These are phyloP conservation scores for Cryphonectria nitschkei DNA, from an alignment of 2,329 filamentous ascomycete genomes.

Conservation along the genomic window DNA sequence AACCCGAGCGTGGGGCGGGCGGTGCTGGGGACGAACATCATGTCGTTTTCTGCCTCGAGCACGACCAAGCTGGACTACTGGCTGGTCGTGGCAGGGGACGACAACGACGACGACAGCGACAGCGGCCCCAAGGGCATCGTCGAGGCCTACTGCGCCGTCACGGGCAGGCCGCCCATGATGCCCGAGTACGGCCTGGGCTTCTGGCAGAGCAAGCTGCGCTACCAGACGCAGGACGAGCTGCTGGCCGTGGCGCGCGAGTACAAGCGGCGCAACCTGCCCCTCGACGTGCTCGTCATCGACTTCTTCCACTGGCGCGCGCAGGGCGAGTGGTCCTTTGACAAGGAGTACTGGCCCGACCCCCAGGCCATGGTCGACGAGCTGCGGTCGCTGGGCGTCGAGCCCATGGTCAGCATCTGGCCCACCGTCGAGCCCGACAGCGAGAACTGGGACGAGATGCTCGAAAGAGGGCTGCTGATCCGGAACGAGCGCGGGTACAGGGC, in stretches of 20 bases:
- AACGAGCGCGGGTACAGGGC: slow-evolving; percentile 62
- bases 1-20: slow-evolving; percentile 65
- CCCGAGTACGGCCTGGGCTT: slow-evolving; percentile 70
- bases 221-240: slow-evolving; percentile 67
- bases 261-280: slow-evolving; percentile 55
- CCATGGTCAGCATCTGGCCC: slow-evolving; percentile 74
- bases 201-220: slow-evolving; percentile 70
- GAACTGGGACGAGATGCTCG: slow-evolving; percentile 65
- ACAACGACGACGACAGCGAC: slow-evolving; percentile 44
- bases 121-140: slow-evolving; percentile 59
- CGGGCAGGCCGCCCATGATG: slow-evolving; percentile 67
- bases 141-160: slow-evolving; percentile 57
- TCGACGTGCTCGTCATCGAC: slow-evolving; percentile 69
- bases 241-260: slow-evolving; percentile 64
- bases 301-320: slow-evolving; percentile 71
- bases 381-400: slow-evolving; percentile 59
- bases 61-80: slow-evolving; percentile 65
- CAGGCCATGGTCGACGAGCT: slow-evolving; percentile 68
- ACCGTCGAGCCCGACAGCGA: slow-evolving; percentile 63
- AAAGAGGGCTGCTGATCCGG: slow-evolving; percentile 62
- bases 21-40: slow-evolving; percentile 63
- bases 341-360: slow-evolving; percentile 65
- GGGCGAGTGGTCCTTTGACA: slow-evolving; percentile 71
- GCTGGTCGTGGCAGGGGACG: slow-evolving; percentile 51
- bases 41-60: slow-evolving; percentile 63